phyloP scores from a whole-genome alignment of 1,284 basidiomycete genomes.

The Pseudozyma hubeiensis region DNA sequence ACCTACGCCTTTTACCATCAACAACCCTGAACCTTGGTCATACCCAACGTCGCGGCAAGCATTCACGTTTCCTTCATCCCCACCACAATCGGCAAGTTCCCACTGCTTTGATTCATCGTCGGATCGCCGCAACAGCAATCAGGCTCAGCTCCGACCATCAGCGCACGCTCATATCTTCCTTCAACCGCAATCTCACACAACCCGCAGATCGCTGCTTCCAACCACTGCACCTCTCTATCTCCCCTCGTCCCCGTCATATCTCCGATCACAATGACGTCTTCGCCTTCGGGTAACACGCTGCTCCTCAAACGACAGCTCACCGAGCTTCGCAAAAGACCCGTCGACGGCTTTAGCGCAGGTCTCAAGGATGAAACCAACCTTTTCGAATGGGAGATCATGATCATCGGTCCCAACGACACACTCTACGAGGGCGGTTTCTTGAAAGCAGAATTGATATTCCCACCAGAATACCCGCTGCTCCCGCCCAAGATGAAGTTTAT shows the following conservation, averaged over 20 bases:
- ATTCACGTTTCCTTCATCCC: too few species aligned
- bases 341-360: constrained; percentile 69
- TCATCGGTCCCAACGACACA: constrained; percentile 68
- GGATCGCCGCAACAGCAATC: neutral
- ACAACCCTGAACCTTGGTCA: too few species aligned
- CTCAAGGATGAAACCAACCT: constrained; percentile 68
- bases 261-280: constrained; percentile 54
- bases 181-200: neutral
- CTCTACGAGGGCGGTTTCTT: constrained; percentile 68
- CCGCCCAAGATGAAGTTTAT: constrained; percentile 97
- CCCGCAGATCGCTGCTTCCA: too few species aligned
- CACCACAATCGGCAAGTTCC: neutral
- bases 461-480: constrained; percentile 78
- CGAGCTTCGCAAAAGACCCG: constrained; percentile 66
- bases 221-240: too few species aligned
- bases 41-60: too few species aligned
- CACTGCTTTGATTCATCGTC: neutral
- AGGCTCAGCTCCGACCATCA: neutral
- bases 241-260: neutral
- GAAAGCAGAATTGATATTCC: constrained; percentile 66
- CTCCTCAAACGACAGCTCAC: constrained; percentile 67
- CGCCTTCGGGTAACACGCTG: constrained; percentile 63
- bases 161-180: too few species aligned
- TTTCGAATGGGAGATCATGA: constrained; percentile 69
- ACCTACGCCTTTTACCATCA: too few species aligned